Evolutionary conservation across 1,284 basidiomycete genomes (phyloP), one percentile per base, ranked within the genome.

Genomic region (Microbotryum intermedium): DNA sequence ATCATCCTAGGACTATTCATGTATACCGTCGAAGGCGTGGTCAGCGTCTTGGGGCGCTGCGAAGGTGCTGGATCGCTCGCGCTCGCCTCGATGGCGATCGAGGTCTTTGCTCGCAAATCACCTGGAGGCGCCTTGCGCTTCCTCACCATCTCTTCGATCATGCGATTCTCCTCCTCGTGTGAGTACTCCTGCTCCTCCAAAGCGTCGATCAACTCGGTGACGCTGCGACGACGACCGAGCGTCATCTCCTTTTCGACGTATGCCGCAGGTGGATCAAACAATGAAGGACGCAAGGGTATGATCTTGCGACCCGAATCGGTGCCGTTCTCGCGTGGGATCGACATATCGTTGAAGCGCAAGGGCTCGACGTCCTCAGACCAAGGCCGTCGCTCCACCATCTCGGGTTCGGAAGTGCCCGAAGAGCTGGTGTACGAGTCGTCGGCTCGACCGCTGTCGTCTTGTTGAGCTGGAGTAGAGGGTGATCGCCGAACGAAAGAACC

Each of bases 401-500:
- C 58, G 10, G 53, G 58, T n/a, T 21, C 42, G 1, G 59, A 59
- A 2, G 58, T 55, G 6, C 44, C 4, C 10, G 53, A 56, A 7
- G 30, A 20, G 4, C 49, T 39, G 34, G 34, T 39, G 13, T 16
- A 39, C 34, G 34, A 39, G 13, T 39, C 34, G 34, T 39, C 34
- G 13, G 13, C 34, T 39, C 34, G 45, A 2, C 48, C 48, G 6
- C 25, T 26, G 13, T 50, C 50, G n/a, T 52, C 47, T 26, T 58
- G 55, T 2, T 55, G 44, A 8, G 62, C 50, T 2, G 58, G 55
- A 0, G 60, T 53, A 6, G 49, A 58, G 2, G 62, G 62, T 0
- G 62, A 64, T 9, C 64, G 64, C 6, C 58, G 58, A 3, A 66
- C 59, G 51, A 66, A 57, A 1, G 58, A 60, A 20, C 64, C 64